Evolutionary conservation across 768 basidiomycete genomes (phyloP).

Genomic region (Boletus rufocinnamomeus): DNA sequence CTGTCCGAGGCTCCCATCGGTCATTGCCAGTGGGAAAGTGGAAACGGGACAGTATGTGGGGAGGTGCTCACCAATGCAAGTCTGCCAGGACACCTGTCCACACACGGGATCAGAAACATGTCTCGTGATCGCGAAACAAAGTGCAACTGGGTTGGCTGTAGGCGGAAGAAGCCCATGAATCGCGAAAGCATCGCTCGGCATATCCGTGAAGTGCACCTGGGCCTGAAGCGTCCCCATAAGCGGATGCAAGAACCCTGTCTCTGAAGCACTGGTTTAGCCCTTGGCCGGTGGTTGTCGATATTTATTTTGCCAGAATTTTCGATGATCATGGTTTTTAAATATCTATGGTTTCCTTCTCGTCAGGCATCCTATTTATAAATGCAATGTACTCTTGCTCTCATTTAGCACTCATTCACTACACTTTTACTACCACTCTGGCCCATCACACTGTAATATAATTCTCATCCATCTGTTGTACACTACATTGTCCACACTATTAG

Average conservation of each 20-base stretch:
- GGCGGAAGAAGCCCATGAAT: constrained; percentile 9
- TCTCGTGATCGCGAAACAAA: not conserved
- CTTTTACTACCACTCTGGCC: not conserved
- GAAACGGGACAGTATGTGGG: constrained; percentile 3
- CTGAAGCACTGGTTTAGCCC: not conserved
- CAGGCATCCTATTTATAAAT: not conserved
- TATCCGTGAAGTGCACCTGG: constrained; percentile 16
- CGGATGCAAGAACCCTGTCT: not conserved
- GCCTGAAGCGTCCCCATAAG: constrained; percentile 8
- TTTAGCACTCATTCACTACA: not conserved
- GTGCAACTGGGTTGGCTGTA: constrained; percentile 21
- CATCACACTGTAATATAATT: not conserved
- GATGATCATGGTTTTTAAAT: not conserved
- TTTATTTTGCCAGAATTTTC: not conserved
- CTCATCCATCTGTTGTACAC: not conserved
- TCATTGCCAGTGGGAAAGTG: constrained; percentile 10
- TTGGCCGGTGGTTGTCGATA: not conserved
- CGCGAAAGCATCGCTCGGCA: constrained; percentile 27
- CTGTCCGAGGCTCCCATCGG: too few relatives aligned
- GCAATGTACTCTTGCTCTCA: not conserved
- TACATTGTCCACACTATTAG: not conserved
- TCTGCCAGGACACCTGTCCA: constrained; percentile 16
- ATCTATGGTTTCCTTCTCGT: not conserved
- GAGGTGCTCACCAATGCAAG: not conserved
- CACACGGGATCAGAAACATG: constrained; percentile 17